These are phyloP conservation scores for Pleurozium schreberi DNA, from an alignment of 225 moss, liverwort and hornwort species.

Conservation along the genomic window DNA sequence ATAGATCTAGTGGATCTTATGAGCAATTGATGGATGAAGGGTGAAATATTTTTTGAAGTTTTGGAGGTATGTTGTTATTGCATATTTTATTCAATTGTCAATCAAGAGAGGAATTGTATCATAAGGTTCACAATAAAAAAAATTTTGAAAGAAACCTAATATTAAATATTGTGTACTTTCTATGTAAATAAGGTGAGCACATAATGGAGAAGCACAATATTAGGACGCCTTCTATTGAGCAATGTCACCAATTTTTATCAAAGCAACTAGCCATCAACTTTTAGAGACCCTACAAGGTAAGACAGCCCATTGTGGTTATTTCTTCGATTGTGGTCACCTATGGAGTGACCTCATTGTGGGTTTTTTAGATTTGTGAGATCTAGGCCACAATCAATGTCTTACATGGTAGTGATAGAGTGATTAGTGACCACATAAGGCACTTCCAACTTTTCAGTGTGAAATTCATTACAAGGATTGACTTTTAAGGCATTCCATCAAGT, in stretches of 20 bases:
- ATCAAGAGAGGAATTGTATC: background rate
- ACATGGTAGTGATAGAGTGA: no score
- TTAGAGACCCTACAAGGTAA: background rate
- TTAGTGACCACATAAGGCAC: no score
- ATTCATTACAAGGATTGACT: no score
- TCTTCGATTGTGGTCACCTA: no score
- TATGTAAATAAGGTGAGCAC: background rate
- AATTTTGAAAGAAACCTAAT: background rate
- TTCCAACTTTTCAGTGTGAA: no score
- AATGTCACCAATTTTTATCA: background rate
- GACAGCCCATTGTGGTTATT: no score
- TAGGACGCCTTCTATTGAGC: background rate
- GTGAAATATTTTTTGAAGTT: background rate
- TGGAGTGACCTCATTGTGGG: no score
- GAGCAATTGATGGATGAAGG: background rate
- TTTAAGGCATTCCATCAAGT: no score
- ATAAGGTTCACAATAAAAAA: background rate
- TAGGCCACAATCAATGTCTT: no score
- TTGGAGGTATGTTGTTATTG: no score
- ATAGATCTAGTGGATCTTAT: background rate
- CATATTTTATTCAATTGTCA: background rate
- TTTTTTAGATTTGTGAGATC: no score
- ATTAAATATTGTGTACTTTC: background rate
- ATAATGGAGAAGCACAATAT: rapidly evolving
- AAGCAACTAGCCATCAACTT: background rate